A percentile compares a stretch with the other conserved stretches of the same genome.
Conservation (phyloP, 306 rosid genomes). For the Senna siamea region DNA sequence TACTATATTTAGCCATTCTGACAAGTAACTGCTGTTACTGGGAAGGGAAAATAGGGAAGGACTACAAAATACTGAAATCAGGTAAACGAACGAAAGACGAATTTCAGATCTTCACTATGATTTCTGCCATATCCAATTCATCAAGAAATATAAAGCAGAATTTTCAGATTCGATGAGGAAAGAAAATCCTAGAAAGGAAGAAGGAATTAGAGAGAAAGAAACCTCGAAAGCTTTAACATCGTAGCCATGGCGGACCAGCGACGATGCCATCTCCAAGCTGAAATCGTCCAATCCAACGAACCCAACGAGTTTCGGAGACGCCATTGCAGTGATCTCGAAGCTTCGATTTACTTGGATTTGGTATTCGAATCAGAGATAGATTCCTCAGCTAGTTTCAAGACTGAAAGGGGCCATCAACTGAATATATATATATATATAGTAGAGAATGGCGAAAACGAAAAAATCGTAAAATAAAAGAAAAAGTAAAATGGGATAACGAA, state of each 20-base stretch:
- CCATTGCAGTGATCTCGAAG: slow-evolving; percentile 46
- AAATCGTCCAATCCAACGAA: slow-evolving; percentile 65
- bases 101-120: neutral
- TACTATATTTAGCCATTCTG: too few species aligned
- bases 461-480: neutral
- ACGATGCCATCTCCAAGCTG: slow-evolving; percentile 57
- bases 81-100: too few species aligned
- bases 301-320: slow-evolving; percentile 49
- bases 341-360: neutral
- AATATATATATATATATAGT: neutral
- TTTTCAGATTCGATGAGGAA: neutral
- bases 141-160: neutral
- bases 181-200: neutral
- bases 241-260: slow-evolving; percentile 58
- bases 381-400: neutral
- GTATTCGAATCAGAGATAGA: neutral
- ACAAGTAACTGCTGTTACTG: too few species aligned
- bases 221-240: slow-evolving; percentile 73
- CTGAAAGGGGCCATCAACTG: neutral
- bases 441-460: neutral
- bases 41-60: too few species aligned
- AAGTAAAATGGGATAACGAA: too few species aligned
- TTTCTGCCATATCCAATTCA: neutral
- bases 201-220: neutral
- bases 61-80: too few species aligned